A percentile compares a stretch with the other conserved stretches of the same genome.
These are phyloP conservation scores for Scorias spongiosa DNA, from an alignment of 2,329 filamentous ascomycete genomes.

Conservation along the genomic window DNA sequence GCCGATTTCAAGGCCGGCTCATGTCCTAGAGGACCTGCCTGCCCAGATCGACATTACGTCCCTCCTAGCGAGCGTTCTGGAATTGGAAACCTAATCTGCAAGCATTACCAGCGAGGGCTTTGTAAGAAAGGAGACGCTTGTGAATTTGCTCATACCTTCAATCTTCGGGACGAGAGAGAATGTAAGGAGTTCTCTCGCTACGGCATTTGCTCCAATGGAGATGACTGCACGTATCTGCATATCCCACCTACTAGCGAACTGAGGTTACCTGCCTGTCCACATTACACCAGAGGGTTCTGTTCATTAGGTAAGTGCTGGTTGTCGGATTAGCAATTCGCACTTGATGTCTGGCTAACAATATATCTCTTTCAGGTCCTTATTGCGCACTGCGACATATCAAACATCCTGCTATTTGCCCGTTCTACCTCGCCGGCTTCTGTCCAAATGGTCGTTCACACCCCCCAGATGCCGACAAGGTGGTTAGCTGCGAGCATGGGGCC, in stretches of 20 bases:
- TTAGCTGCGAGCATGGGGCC: slow-evolving; percentile 58
- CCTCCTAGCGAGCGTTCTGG: slow-evolving; percentile 27
- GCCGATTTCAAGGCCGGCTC: slow-evolving; percentile 72
- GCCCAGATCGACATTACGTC: slow-evolving; percentile 64
- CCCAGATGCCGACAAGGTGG: slow-evolving; percentile 20
- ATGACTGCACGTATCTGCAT: slow-evolving; percentile 53
- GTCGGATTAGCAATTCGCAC: too few relatives aligned
- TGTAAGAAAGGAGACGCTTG: slow-evolving; percentile 96
- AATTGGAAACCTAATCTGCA: slow-evolving; percentile 62
- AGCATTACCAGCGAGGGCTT: slow-evolving; percentile 92
- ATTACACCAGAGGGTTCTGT: slow-evolving; percentile 87
- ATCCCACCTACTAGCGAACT: slow-evolving; percentile 50
- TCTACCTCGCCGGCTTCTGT: slow-evolving; percentile 88
- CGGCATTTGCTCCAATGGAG: slow-evolving; percentile 89
- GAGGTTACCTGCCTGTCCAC: slow-evolving; percentile 55
- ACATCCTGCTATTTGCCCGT: slow-evolving; percentile 56
- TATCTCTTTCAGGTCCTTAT: slow-evolving; percentile 31
- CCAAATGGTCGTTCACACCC: slow-evolving; percentile 47
- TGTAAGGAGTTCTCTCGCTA: slow-evolving; percentile 93
- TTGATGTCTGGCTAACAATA: too few relatives aligned
- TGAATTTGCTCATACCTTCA: slow-evolving; percentile 98
- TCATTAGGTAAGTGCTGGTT: slow-evolving; percentile 45
- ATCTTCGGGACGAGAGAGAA: slow-evolving; percentile 94
- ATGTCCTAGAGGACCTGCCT: slow-evolving; percentile 71
- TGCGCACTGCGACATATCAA: slow-evolving; percentile 85